Evolutionary conservation across 768 basidiomycete genomes (phyloP), one percentile per base, ranked within the genome.

Genomic region (Tylopilus subfusipes): DNA sequence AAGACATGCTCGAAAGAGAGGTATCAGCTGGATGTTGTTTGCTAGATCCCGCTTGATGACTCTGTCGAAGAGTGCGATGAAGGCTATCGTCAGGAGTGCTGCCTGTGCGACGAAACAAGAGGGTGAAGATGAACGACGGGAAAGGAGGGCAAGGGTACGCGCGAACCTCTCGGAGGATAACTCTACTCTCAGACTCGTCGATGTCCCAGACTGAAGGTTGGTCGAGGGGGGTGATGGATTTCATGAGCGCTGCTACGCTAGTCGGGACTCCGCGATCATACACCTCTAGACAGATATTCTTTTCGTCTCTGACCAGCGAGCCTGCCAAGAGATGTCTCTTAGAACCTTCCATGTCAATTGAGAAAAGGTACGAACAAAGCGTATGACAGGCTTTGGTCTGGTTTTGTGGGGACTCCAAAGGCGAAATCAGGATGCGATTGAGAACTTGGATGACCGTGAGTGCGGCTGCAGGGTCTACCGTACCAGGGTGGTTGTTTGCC

Each of bases 311-410:
- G 3, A 91, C 83, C 1, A 96, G 78, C 64, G 83, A 66, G 68
- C 85, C 87, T 83, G 25, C 10, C 50, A 21, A 43, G 19, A 31
- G n/a, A 42, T 0, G 5, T 10, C 2, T 30, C 33, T 44, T 39
- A 56, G 25, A 18, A 7, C 4, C 18, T 30, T 30, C 46, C 19
- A 39, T 44, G n/a, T 27, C 39, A 36, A 10, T n/a, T n/a, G n/a
- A 29, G 42, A 30, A 38, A 31, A 8, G 12, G 19, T 16, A 77
- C 84, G 14, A 54, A 93, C 90, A 84, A 0, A 96, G 70, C 16
- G 86, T 80, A 63, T 88, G 89, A 65, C 90, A 92, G 0, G 89
- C 85, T 65, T 80, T 86, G 1, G 82, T 83, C 31, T 81, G 76
- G 18, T 69, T 78, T 42, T 70, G 68, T 4, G 74, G 66, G 22